These are phyloP conservation scores for Fusarium ramigenum DNA, from an alignment of 2,329 filamentous ascomycete species.

Conservation along the genomic window DNA sequence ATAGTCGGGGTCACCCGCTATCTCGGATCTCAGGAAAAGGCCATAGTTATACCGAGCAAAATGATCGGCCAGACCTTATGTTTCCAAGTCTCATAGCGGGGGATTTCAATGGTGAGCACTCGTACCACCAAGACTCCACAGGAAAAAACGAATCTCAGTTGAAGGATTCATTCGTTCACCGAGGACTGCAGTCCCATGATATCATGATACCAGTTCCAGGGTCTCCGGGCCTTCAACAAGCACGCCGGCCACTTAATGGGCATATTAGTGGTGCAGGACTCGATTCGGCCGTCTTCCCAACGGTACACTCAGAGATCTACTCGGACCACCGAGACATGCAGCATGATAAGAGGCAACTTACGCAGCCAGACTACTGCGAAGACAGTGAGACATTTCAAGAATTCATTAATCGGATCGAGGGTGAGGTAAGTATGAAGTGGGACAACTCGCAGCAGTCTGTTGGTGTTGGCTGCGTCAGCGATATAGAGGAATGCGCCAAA, in stretches of 20 bases:
- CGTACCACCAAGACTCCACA: neutral
- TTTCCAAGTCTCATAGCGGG: neutral
- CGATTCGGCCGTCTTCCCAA: neutral
- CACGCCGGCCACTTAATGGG: neutral
- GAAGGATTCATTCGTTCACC: neutral
- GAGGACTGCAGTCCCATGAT: neutral
- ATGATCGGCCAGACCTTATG: neutral
- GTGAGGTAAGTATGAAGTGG: slow-evolving; percentile 26
- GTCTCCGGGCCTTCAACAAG: neutral
- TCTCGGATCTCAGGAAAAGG: slow-evolving; percentile 1
- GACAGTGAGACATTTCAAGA: slow-evolving; percentile 36
- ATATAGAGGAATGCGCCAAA: neutral
- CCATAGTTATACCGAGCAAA: neutral
- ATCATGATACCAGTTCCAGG: neutral
- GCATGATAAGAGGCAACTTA: neutral
- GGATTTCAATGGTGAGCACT: neutral
- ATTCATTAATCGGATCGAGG: slow-evolving; percentile 44
- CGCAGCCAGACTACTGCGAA: neutral
- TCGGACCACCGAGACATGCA: neutral
- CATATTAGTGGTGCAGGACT: neutral
- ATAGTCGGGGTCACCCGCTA: neutral
- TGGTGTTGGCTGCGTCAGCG: neutral
- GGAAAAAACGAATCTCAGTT: neutral
- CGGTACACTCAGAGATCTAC: neutral
- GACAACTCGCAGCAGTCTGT: neutral